Base-by-base conservation (phyloP, 495 filamentous ascomycete genomes). In the Trichocladium antarcticum region DNA sequence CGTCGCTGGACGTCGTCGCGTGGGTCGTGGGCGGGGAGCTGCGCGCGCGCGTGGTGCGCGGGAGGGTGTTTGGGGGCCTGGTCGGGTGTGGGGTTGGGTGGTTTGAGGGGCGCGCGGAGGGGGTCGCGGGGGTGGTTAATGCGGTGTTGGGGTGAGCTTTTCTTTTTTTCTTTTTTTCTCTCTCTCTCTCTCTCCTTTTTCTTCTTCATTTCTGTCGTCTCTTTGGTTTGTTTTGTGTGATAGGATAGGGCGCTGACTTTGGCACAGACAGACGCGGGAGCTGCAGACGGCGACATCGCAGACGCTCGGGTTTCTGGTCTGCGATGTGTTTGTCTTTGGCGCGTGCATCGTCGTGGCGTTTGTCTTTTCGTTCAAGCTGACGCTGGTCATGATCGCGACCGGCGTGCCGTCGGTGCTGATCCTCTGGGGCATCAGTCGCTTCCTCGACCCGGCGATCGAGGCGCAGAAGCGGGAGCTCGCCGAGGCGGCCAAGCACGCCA, bases 21-120 rank as follows among this genome's bases (percentile, higher is more conserved):
- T 95, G 89, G 79, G 63, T 89, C 36, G 57, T 75, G 0, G 89
- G 87, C 57, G 85, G 88, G 21, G 90, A 95, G 63, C 59, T 89
- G 8, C 87, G 95, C 52, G 87, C 80, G 4, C 78, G 74, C 34
- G 71, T 63, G 17, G 80, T 78, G 19, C 77, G 87, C 21, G 68
- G 73, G 24, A 69, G 59, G 21, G 58, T 94, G 2, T 95, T 95
- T 56, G 56, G 66, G 1, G 76, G 75, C 2, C 63, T 97, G 15
- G 56, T 93, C 17, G 58, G 70, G 14, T 89, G 83, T 60, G 79
- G 89, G 24, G 75, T 93, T 49, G 73, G 71, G 43, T 98, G 90
- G 88, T 97, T 85, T 56, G 88, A 97, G 60, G 68, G 70, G 35
- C 70, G 81, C 36, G 68, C 73, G 53, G 76, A 84, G 55, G 92